These are phyloP conservation scores for Oxyria digyna DNA, from an alignment of 148 eudicot genomes.

Conservation along the genomic window DNA sequence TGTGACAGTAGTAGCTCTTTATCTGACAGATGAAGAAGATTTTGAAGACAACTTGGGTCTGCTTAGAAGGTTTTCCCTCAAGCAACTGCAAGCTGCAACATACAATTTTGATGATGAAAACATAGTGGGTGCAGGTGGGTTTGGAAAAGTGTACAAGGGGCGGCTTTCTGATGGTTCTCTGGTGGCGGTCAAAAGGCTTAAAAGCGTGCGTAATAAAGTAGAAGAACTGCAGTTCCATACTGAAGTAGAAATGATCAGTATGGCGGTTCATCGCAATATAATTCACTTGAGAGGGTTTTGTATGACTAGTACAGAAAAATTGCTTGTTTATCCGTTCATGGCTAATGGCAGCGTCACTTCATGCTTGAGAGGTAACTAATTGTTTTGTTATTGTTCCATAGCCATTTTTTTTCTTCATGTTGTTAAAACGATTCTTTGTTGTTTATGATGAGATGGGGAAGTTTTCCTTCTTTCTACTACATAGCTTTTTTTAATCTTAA, in stretches of 20 bases:
- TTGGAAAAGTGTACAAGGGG: slow-evolving; percentile 88
- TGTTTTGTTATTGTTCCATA: too few species aligned
- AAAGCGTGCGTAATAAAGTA: slow-evolving; percentile 53
- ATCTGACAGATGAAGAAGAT: slow-evolving; percentile 42
- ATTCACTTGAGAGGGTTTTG: slow-evolving; percentile 71
- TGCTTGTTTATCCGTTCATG: slow-evolving; percentile 93
- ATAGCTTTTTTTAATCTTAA: too few species aligned
- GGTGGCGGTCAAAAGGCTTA: slow-evolving; percentile 82
- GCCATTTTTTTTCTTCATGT: too few species aligned
- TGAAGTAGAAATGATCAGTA: slow-evolving; percentile 83
- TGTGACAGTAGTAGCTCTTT: too few species aligned
- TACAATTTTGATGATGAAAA: slow-evolving; percentile 67
- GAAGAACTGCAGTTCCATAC: slow-evolving; percentile 83
- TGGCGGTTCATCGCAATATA: slow-evolving; percentile 84
- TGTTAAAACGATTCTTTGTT: too few species aligned
- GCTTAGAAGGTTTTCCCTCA: slow-evolving; percentile 60
- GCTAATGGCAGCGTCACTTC: slow-evolving; percentile 95
- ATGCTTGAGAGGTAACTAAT: slow-evolving; percentile 85
- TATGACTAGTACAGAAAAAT: slow-evolving; percentile 63
- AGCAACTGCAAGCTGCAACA: slow-evolving; percentile 70
- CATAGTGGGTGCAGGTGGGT: slow-evolving; percentile 88
- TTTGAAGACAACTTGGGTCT: slow-evolving; percentile 64
- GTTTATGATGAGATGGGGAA: too few species aligned
- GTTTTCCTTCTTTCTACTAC: too few species aligned
- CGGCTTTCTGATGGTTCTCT: slow-evolving; percentile 54